These are phyloP conservation scores for Hura crepitans DNA, from an alignment of 441 rosid species.

Conservation along the genomic window DNA sequence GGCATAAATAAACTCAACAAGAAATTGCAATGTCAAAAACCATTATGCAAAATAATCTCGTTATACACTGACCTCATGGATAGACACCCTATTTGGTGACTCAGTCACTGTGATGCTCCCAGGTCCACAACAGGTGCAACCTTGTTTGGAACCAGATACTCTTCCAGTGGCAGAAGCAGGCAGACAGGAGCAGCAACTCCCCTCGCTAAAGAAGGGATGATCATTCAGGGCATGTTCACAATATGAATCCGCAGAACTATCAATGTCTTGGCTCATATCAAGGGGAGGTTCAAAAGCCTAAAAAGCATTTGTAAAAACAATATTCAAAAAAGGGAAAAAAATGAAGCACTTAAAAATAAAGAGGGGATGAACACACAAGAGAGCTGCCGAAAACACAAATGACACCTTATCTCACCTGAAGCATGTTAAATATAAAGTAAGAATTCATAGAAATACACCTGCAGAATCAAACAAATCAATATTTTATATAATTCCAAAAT, in stretches of 20 bases:
- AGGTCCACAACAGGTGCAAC: constrained; percentile 28
- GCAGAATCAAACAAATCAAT: constrained; percentile 33
- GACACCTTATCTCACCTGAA: constrained; percentile 54
- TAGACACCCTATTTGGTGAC: constrained; percentile 26
- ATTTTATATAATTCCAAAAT: neutral
- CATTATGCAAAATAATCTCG: constrained; percentile 11
- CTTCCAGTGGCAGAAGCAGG: constrained; percentile 42
- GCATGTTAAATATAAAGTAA: constrained; percentile 77
- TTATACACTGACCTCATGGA: constrained; percentile 33
- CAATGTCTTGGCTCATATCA: constrained; percentile 81
- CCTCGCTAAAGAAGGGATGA: constrained; percentile 40
- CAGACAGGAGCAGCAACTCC: constrained; percentile 40
- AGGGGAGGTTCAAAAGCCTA: constrained; percentile 97
- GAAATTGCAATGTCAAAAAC: constrained; percentile 13
- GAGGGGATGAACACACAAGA: neutral
- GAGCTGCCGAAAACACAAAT: constrained; percentile 10
- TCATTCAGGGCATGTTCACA: constrained; percentile 43
- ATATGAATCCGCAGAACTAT: constrained; percentile 41
- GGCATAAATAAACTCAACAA: constrained; percentile 22
- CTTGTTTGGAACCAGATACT: constrained; percentile 30
- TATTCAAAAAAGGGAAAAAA: constrained; percentile 6
- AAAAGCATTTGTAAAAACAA: constrained; percentile 27
- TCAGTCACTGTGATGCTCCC: constrained; percentile 28
- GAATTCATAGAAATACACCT: constrained; percentile 85
- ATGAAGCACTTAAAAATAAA: constrained; percentile 2